These are phyloP conservation scores for Ustilago xerochloae DNA, from an alignment of 1,284 basidiomycete species.

Conservation along the genomic window DNA sequence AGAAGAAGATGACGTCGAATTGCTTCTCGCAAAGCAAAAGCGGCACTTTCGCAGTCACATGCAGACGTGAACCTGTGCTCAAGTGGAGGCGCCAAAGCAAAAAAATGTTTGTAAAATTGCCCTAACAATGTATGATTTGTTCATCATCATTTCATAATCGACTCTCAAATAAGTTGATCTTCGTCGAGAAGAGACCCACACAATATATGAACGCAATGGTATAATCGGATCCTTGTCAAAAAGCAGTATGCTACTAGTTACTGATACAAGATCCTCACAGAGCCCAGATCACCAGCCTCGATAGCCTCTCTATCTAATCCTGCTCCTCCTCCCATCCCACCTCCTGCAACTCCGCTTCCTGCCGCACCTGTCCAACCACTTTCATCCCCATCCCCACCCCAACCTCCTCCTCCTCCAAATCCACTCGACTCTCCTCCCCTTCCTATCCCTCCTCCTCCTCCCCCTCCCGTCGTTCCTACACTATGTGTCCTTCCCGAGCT, in stretches of 20 bases:
- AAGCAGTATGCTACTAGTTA: slow-evolving; percentile 1
- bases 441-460: slow-evolving; percentile 6
- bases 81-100: slow-evolving; percentile 4
- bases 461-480: too few species aligned
- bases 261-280: slow-evolving; percentile 43
- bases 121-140: background rate
- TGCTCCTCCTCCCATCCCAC: background rate
- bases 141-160: too few species aligned
- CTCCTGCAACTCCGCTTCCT: background rate
- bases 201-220: too few species aligned
- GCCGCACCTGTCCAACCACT: slow-evolving; percentile 14
- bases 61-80: background rate
- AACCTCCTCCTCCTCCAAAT: slow-evolving; percentile 6
- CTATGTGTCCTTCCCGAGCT: slow-evolving; percentile 6
- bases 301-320: slow-evolving; percentile 35
- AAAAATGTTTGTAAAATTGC: background rate
- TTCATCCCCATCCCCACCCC: slow-evolving; percentile 44
- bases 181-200: too few species aligned
- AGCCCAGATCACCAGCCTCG: slow-evolving; percentile 43
- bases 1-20: slow-evolving; percentile 23
- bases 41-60: background rate
- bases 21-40: background rate
- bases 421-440: slow-evolving; percentile 29
- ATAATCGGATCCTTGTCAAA: too few species aligned
- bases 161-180: too few species aligned